A percentile compares a stretch with the other conserved stretches of the same genome.
phyloP scores from a whole-genome alignment of 371 early-diverging fungal genomes.

The Mortierella sp. region DNA sequence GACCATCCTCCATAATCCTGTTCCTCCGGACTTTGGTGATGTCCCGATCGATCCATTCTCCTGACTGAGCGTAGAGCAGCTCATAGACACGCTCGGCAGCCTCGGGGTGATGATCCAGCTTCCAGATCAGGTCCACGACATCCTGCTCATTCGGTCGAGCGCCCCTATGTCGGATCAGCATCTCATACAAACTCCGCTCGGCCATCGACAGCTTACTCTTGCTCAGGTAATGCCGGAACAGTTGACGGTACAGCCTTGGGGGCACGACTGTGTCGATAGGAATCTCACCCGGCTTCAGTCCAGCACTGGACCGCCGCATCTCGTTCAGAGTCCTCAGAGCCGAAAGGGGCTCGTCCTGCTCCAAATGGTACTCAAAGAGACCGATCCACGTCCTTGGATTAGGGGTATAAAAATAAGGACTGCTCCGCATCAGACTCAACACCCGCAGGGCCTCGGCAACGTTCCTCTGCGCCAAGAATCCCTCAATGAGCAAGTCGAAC shows the following conservation, averaged over 20 bases:
- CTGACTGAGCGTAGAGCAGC: conserved; percentile 36
- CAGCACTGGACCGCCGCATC: conserved; percentile 27
- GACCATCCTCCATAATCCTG: conserved; percentile 32
- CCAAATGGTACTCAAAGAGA: conserved; percentile 41
- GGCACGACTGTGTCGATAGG: conserved; percentile 11
- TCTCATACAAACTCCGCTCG: conserved; percentile 45
- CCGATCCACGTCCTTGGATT: conserved; percentile 36
- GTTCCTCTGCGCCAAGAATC: conserved; percentile 29
- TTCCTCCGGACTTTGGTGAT: neutral
- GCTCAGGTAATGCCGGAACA: conserved; percentile 35
- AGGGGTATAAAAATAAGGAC: conserved; percentile 42
- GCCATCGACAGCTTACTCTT: conserved; percentile 23
- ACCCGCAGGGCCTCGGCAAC: conserved; percentile 21
- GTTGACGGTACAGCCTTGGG: conserved; percentile 24
- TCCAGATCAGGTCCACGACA: conserved; percentile 48
- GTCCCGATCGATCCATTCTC: neutral
- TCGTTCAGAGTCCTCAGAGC: conserved; percentile 32
- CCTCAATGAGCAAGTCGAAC: conserved; percentile 38
- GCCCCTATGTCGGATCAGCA: conserved; percentile 33
- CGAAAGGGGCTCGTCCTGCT: conserved; percentile 11
- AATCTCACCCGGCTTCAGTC: neutral
- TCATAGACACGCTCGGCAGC: conserved; percentile 51
- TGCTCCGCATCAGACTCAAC: conserved; percentile 27
- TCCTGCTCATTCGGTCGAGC: conserved; percentile 28
- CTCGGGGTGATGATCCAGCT: conserved; percentile 21